Conservation (phyloP, 1,139 yeast genomes). For the Hyphopichia burtonii region DNA sequence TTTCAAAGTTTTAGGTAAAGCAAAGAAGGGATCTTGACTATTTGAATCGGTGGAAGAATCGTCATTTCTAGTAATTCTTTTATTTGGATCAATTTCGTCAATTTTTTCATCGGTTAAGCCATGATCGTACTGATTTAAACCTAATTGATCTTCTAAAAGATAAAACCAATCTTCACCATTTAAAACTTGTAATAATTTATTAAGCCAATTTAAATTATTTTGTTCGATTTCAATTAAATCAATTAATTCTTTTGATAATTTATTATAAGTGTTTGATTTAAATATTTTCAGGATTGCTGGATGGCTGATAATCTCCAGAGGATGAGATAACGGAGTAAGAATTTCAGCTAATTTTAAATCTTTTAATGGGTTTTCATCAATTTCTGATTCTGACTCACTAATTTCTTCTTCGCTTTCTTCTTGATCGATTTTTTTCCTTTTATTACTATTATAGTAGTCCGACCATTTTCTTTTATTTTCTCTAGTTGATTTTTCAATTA, state of each 20-base stretch:
- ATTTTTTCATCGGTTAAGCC: conserved; percentile 48
- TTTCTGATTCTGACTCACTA: too few species aligned
- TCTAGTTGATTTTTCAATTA: conserved; percentile 26
- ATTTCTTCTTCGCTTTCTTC: conserved; percentile 22
- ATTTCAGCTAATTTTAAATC: conserved; percentile 49
- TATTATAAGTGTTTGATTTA: conserved; percentile 44
- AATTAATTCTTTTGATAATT: conserved; percentile 70
- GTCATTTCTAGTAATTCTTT: conserved; percentile 38
- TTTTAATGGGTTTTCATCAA: conserved; percentile 35
- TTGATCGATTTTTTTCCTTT: conserved; percentile 13
- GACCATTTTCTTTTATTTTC: conserved; percentile 40
- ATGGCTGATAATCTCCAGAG: conserved; percentile 74
- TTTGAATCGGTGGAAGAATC: neutral
- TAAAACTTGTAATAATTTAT: conserved; percentile 71
- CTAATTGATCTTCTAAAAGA: conserved; percentile 60
- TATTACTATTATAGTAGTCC: conserved; percentile 14
- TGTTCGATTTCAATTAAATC: conserved; percentile 81
- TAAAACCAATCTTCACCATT: conserved; percentile 84
- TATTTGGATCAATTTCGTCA: conserved; percentile 49
- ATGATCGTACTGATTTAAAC: conserved; percentile 70
- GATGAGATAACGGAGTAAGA: conserved; percentile 75
- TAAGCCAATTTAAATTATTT: conserved; percentile 64
- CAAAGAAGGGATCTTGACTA: conserved; percentile 35
- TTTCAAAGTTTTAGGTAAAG: conserved; percentile 34
- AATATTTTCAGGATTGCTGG: conserved; percentile 70